A percentile compares a stretch with the other conserved stretches of the same genome.
Evolutionary conservation across 2,329 filamentous ascomycete genomes (phyloP).

Genomic region (Saccharata proteae): DNA sequence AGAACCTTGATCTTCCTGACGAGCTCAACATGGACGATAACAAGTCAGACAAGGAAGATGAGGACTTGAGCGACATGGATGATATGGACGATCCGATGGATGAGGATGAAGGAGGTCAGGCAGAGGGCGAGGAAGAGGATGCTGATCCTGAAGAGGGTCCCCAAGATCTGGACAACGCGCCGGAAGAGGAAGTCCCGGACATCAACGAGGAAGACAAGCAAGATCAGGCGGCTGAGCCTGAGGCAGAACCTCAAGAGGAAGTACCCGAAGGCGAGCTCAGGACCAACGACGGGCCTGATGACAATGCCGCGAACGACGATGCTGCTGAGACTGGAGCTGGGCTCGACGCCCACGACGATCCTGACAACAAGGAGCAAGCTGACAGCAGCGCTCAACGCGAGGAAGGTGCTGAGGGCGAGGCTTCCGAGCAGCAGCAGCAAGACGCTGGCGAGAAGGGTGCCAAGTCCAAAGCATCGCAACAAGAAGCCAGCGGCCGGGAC

Average conservation of each 20-base stretch:
- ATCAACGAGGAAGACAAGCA: slow-evolving; percentile 22
- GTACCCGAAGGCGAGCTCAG: slow-evolving; percentile 9
- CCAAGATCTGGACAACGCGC: slow-evolving; percentile 20
- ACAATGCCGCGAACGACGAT: slow-evolving; percentile 34
- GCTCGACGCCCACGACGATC: slow-evolving; percentile 48
- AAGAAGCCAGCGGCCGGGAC: slow-evolving; percentile 23
- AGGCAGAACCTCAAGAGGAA: slow-evolving; percentile 31
- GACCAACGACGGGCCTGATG: slow-evolving; percentile 21
- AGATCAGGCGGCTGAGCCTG: slow-evolving; percentile 32
- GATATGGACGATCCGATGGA: slow-evolving; percentile 28
- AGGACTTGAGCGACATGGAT: slow-evolving; percentile 45
- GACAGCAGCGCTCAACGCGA: slow-evolving; percentile 49
- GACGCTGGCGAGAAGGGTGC: slow-evolving; percentile 52
- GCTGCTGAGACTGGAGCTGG: slow-evolving; percentile 53
- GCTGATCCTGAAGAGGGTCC: slow-evolving; percentile 20
- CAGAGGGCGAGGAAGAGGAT: slow-evolving; percentile 25
- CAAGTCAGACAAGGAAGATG: slow-evolving; percentile 40
- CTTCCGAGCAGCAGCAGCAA: slow-evolving; percentile 51
- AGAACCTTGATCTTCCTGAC: slow-evolving; percentile 73
- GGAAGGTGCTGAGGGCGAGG: slow-evolving; percentile 53
- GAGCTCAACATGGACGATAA: slow-evolving; percentile 74
- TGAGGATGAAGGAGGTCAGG: slow-evolving; percentile 27
- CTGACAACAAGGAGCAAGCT: slow-evolving; percentile 44
- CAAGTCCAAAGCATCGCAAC: slow-evolving; percentile 22
- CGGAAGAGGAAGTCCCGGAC: slow-evolving; percentile 24